Conservation (phyloP, 2,329 filamentous ascomycete species). For the Fusarium sp. region DNA sequence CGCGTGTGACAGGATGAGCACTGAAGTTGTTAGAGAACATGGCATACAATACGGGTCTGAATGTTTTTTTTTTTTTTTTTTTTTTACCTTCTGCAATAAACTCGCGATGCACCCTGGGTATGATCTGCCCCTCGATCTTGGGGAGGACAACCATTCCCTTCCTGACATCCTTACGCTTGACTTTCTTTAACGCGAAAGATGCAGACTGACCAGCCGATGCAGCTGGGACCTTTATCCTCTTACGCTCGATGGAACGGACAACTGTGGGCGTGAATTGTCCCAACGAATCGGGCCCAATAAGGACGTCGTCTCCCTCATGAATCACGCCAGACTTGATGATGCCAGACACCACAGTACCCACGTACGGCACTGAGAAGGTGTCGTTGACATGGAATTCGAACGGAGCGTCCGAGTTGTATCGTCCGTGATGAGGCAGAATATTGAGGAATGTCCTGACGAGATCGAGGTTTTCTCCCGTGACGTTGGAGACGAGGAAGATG, state of each 20-base stretch:
- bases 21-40: conserved; percentile 52
- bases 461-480: conserved; percentile 90
- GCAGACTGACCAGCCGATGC: conserved; percentile 92
- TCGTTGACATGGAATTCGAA: conserved; percentile 98
- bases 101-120: conserved; percentile 75
- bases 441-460: conserved; percentile 93
- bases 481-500: conserved; percentile 97
- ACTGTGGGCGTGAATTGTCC: conserved; percentile 89
- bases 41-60: too few relatives aligned
- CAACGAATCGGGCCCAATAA: conserved; percentile 89
- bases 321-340: conserved; percentile 89
- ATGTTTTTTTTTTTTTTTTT: too few relatives aligned
- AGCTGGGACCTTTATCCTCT: conserved; percentile 86
- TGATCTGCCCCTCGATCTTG: conserved; percentile 76
- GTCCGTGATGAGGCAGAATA: conserved; percentile 91
- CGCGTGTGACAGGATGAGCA: conserved; percentile 92
- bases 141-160: conserved; percentile 98
- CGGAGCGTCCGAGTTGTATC: conserved; percentile 85
- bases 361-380: conserved; percentile 96
- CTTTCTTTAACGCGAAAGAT: conserved; percentile 87
- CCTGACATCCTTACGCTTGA: conserved; percentile 89
- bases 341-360: conserved; percentile 94
- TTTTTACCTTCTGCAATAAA: conserved; percentile 82
- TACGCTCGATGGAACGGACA: conserved; percentile 92
- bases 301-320: conserved; percentile 87